A percentile compares a stretch with the other conserved stretches of the same genome.
These are phyloP conservation scores for Elsinoe arachidis DNA, from an alignment of 2,329 filamentous ascomycete genomes.

Conservation along the genomic window DNA sequence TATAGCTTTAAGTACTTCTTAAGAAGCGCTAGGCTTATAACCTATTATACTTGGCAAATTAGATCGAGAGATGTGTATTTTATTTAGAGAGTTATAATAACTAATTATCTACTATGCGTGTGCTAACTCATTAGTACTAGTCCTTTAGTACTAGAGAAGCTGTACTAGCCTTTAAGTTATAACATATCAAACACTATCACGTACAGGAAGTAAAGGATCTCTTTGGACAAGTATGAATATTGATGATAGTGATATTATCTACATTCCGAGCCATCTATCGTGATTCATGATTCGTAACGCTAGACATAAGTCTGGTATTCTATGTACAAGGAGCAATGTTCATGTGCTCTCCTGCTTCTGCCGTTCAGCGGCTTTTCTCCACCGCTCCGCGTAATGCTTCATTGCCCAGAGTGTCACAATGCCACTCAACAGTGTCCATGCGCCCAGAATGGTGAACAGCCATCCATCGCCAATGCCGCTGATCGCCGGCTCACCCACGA, in stretches of 20 bases:
- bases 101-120: too few relatives aligned
- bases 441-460: slow-evolving; percentile 54
- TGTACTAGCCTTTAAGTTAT: too few relatives aligned
- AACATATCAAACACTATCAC: too few relatives aligned
- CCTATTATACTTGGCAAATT: too few relatives aligned
- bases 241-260: neutral
- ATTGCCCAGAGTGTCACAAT: slow-evolving; percentile 25
- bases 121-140: too few relatives aligned
- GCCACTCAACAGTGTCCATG: slow-evolving; percentile 24
- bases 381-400: slow-evolving; percentile 26
- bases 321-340: neutral
- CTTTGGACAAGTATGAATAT: neutral
- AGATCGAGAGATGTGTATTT: too few relatives aligned
- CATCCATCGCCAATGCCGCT: slow-evolving; percentile 64
- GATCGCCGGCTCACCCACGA: slow-evolving; percentile 64
- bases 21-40: too few relatives aligned
- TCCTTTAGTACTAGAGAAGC: too few relatives aligned
- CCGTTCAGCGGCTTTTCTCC: slow-evolving; percentile 19
- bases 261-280: neutral
- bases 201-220: too few relatives aligned
- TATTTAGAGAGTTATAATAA: too few relatives aligned
- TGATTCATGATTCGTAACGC: neutral
- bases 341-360: neutral
- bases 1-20: too few relatives aligned
- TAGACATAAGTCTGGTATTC: neutral